Percentiles rank a stretch among this genome's conserved stretches.
Evolutionary conservation across 768 basidiomycete genomes (phyloP).

Genomic region (Gautieria morchelliformis): DNA sequence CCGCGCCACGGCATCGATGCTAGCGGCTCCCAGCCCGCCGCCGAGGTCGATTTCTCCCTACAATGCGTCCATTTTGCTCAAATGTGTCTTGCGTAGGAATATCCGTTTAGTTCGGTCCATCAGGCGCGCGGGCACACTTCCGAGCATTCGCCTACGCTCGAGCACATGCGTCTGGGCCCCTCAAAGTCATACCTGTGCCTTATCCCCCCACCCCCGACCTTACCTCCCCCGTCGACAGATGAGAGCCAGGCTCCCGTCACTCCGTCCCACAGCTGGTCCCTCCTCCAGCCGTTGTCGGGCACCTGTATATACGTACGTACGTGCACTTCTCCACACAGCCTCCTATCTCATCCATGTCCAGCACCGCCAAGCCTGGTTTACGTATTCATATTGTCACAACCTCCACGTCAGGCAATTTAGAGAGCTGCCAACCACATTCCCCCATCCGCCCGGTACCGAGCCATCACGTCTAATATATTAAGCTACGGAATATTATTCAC

Average conservation of each 20-base stretch:
- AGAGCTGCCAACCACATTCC: slow-evolving; percentile 58
- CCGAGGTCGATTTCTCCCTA: no score
- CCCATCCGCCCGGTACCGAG: slow-evolving; percentile 51
- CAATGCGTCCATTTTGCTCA: background rate
- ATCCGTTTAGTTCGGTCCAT: slow-evolving; percentile 2
- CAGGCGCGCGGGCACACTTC: background rate
- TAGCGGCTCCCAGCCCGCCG: background rate
- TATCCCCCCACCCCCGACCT: slow-evolving; percentile 48
- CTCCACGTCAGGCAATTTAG: slow-evolving; percentile 94
- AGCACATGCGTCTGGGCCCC: slow-evolving; percentile 67
- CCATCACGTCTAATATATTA: background rate
- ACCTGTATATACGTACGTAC: slow-evolving; percentile 85
- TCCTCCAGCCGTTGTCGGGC: slow-evolving; percentile 70
- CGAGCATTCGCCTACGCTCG: slow-evolving; percentile 30
- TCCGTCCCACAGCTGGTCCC: slow-evolving; percentile 71
- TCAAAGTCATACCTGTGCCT: slow-evolving; percentile 67
- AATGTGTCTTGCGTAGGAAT: background rate
- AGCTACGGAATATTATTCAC: background rate
- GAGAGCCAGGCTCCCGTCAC: slow-evolving; percentile 50
- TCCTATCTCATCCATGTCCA: slow-evolving; percentile 20
- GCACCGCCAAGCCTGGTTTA: slow-evolving; percentile 92
- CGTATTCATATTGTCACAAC: slow-evolving; percentile 94
- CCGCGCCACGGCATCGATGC: slow-evolving; percentile 1
- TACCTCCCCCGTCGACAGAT: slow-evolving; percentile 30
- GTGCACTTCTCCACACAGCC: slow-evolving; percentile 27